Evolutionary conservation across 176 grass and related monocot species (phyloP).

Genomic region (Chloris gayana): DNA sequence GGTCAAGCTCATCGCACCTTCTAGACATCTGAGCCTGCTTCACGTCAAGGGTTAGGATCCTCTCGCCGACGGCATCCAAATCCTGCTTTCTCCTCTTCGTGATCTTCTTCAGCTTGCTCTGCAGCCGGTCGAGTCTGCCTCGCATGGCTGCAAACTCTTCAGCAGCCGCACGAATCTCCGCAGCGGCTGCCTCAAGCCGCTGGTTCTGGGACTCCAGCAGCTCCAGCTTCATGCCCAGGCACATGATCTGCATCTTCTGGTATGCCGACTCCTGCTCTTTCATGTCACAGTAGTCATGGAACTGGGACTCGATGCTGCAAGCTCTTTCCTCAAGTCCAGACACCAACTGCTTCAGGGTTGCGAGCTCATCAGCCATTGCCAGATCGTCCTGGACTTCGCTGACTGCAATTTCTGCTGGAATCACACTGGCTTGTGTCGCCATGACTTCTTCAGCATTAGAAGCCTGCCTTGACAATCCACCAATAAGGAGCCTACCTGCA

Average conservation of each 20-base stretch:
- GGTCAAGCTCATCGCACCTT: slow-evolving; percentile 31
- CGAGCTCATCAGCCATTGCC: slow-evolving; percentile 38
- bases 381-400: slow-evolving; percentile 6
- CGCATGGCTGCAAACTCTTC: slow-evolving; percentile 43
- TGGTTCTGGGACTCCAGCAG: slow-evolving; percentile 65
- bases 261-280: slow-evolving; percentile 70
- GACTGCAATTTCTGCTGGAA: slow-evolving; percentile 19
- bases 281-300: slow-evolving; percentile 66
- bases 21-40: slow-evolving; percentile 48
- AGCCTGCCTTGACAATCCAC: slow-evolving; percentile 29
- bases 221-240: slow-evolving; percentile 81
- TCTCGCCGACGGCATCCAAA: slow-evolving; percentile 31
- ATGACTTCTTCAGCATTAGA: slow-evolving; percentile 34
- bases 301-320: slow-evolving; percentile 45
- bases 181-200: slow-evolving; percentile 48
- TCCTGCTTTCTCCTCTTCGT: slow-evolving; percentile 41
- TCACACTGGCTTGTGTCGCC: slow-evolving; percentile 3
- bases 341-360: slow-evolving; percentile 53
- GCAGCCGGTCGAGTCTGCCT: slow-evolving; percentile 35
- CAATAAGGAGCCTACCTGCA: slow-evolving; percentile 16
- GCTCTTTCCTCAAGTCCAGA: slow-evolving; percentile 47
- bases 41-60: slow-evolving; percentile 43
- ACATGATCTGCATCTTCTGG: slow-evolving; percentile 96
- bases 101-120: slow-evolving; percentile 55
- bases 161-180: slow-evolving; percentile 22